phyloP scores from a whole-genome alignment of 441 rosid genomes.

The Kokia cookei region DNA sequence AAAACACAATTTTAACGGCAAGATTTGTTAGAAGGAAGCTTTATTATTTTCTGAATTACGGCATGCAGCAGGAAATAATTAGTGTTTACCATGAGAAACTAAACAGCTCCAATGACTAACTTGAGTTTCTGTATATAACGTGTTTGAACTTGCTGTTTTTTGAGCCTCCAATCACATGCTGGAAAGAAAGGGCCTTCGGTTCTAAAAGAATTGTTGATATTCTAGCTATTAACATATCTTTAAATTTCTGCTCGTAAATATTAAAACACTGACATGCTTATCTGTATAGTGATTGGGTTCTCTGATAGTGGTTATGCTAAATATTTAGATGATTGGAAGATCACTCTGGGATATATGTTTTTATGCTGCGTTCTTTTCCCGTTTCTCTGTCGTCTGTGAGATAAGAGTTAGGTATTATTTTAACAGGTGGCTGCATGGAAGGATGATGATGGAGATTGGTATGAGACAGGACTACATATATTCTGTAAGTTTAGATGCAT shows the following conservation, averaged over 20 bases:
- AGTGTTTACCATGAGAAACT: neutral
- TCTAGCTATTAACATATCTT: neutral
- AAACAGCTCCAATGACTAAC: neutral
- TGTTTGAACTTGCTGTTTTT: neutral
- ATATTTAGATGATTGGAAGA: neutral
- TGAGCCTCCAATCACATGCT: neutral
- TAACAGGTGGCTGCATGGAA: slow-evolving; percentile 91
- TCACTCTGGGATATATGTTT: neutral
- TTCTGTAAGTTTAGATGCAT: slow-evolving; percentile 60
- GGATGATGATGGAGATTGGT: slow-evolving; percentile 93
- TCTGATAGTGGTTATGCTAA: neutral
- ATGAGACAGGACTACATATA: slow-evolving; percentile 92
- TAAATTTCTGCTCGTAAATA: neutral
- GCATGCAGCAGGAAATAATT: neutral
- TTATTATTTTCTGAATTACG: neutral
- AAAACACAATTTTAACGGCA: neutral
- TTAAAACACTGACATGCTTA: neutral
- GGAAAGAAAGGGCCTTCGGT: neutral
- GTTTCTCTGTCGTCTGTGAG: neutral
- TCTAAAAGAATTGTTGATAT: neutral
- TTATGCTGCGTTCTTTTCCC: neutral
- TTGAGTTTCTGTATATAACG: neutral
- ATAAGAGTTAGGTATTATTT: slow-evolving; percentile 11
- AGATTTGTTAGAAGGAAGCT: neutral
- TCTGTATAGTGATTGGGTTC: neutral